Evolutionary conservation across 208 protist genomes (phyloP).

Genomic region (Trypanosoma rangeli): DNA sequence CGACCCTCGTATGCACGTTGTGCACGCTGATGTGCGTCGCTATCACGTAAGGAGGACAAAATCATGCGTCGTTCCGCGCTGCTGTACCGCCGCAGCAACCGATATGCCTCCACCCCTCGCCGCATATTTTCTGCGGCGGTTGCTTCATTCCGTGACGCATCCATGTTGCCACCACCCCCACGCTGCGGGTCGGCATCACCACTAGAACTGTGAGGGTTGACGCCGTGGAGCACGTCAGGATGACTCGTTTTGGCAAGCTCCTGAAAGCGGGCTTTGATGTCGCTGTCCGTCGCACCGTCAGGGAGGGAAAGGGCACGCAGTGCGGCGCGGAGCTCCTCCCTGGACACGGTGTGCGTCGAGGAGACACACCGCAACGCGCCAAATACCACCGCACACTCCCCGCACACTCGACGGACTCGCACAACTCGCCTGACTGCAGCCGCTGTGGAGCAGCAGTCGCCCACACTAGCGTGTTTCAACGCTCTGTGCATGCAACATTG

Average conservation of each 20-base stretch:
- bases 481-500: not conserved
- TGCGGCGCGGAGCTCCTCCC: constrained; percentile 40
- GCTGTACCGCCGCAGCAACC: constrained; percentile 40
- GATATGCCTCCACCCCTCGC: constrained; percentile 56
- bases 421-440: not conserved
- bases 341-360: constrained; percentile 21
- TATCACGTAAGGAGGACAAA: constrained; percentile 19
- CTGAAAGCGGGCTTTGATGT: constrained; percentile 62
- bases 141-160: not conserved
- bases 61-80: constrained; percentile 43
- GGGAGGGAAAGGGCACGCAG: constrained; percentile 41
- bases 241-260: constrained; percentile 52
- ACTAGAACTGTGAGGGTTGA: not conserved
- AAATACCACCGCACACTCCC: not conserved
- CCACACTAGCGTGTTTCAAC: not conserved
- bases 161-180: constrained; percentile 5
- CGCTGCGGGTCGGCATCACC: not conserved
- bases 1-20: constrained; percentile 38
- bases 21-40: constrained; percentile 44
- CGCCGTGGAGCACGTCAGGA: constrained; percentile 38
- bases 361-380: not conserved
- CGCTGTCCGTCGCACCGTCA: constrained; percentile 47
- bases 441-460: not conserved
- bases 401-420: not conserved
- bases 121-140: constrained; percentile 24